Evolutionary conservation across 2,329 filamentous ascomycete species (phyloP).

Genomic region (Stemphylium vesicarium): DNA sequence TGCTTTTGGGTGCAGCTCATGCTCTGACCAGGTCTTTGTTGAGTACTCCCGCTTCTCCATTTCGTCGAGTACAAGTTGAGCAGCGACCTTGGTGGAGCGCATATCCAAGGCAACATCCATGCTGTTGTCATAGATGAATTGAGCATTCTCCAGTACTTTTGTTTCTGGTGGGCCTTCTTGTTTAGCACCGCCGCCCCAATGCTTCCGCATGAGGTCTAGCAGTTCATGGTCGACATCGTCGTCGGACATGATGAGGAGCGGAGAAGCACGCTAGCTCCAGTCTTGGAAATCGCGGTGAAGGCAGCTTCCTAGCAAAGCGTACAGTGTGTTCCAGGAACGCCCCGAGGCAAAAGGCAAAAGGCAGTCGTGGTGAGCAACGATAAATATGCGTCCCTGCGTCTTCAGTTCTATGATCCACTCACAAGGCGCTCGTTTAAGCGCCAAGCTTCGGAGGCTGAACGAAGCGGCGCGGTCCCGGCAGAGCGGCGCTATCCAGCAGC

Average conservation of each 20-base stretch:
- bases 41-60: constrained; percentile 88
- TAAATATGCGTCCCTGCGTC: constrained; percentile 4
- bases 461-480: constrained; percentile 14
- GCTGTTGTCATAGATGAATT: constrained; percentile 88
- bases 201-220: constrained; percentile 81
- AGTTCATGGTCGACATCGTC: constrained; percentile 90
- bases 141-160: constrained; percentile 79
- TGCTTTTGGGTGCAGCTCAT: constrained; percentile 85
- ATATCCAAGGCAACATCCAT: constrained; percentile 92
- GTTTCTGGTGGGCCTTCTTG: constrained; percentile 71
- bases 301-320: not conserved
- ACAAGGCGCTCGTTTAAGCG: constrained; percentile 26
- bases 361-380: constrained; percentile 1
- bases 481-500: constrained; percentile 23
- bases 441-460: constrained; percentile 37
- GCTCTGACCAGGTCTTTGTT: constrained; percentile 82
- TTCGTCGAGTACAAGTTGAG: constrained; percentile 75
- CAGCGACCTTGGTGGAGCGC: constrained; percentile 80
- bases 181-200: constrained; percentile 67
- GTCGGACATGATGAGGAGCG: constrained; percentile 72
- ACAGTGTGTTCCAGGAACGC: not conserved
- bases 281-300: constrained; percentile 5
- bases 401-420: constrained; percentile 17
- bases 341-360: not conserved
- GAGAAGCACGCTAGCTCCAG: constrained; percentile 6